These are phyloP conservation scores for Taphrina pruni DNA, from an alignment of 1,139 yeast genomes.

Conservation along the genomic window DNA sequence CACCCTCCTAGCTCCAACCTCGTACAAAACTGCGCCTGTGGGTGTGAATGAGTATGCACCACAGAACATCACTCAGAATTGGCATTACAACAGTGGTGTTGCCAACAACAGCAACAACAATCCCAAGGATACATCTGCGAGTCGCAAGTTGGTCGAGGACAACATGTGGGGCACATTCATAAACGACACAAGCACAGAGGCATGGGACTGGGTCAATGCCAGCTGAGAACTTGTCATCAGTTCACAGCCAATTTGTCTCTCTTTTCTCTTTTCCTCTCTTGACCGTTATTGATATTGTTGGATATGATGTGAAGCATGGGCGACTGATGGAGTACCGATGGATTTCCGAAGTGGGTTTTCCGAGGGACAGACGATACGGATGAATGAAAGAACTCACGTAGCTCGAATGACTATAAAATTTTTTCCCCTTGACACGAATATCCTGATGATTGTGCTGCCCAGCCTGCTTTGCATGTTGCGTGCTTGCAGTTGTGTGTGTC, in stretches of 20 bases:
- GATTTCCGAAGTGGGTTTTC: too few species aligned
- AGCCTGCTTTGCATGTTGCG: too few species aligned
- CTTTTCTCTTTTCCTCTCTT: too few species aligned
- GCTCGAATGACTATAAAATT: too few species aligned
- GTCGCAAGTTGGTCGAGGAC: conserved; percentile 23
- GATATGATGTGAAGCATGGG: background rate
- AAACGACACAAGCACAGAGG: conserved; percentile 21
- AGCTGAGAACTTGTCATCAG: background rate
- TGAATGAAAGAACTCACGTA: too few species aligned
- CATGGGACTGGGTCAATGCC: conserved; percentile 29
- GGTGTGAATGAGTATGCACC: conserved; percentile 12
- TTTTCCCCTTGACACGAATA: too few species aligned
- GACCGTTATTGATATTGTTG: too few species aligned
- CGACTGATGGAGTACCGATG: background rate
- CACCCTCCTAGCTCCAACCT: conserved; percentile 14
- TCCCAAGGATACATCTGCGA: conserved; percentile 23
- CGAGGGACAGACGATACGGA: too few species aligned
- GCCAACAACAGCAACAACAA: background rate
- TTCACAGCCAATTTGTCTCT: too few species aligned
- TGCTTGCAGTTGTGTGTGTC: too few species aligned
- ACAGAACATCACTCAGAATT: conserved; percentile 4
- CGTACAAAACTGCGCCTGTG: background rate
- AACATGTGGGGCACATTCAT: conserved; percentile 34
- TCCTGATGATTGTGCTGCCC: too few species aligned
- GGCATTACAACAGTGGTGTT: background rate